Conservation (phyloP, 2,329 filamentous ascomycete genomes). For the Aspergillus udagawae region DNA sequence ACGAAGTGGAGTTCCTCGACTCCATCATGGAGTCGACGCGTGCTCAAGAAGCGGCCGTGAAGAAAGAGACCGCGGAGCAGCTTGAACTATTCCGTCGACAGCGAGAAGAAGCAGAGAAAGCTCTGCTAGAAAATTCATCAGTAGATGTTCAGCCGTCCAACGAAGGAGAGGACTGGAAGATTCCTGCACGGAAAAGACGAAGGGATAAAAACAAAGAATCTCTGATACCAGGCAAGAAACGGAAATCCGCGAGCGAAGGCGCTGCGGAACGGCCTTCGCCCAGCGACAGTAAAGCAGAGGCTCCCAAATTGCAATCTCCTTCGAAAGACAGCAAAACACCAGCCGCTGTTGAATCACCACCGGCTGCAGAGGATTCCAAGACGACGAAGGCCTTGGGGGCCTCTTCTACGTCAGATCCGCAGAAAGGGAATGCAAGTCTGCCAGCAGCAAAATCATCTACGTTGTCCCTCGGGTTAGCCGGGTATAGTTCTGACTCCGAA, state of each 20-base stretch:
- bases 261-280: constrained; percentile 4
- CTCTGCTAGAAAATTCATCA: constrained; percentile 36
- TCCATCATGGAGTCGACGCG: constrained; percentile 55
- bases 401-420: background rate
- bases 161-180: constrained; percentile 47
- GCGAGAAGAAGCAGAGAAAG: constrained; percentile 57
- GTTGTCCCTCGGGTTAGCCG: constrained; percentile 31
- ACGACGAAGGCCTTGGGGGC: too few species aligned
- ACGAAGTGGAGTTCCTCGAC: constrained; percentile 51
- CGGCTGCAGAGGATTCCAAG: background rate
- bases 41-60: constrained; percentile 54
- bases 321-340: background rate
- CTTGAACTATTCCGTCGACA: constrained; percentile 57
- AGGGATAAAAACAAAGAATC: constrained; percentile 44
- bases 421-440: background rate
- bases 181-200: constrained; percentile 50
- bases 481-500: constrained; percentile 41
- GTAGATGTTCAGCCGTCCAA: constrained; percentile 27
- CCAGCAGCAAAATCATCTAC: constrained; percentile 18
- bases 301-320: background rate
- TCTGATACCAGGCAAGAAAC: constrained; percentile 39
- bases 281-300: constrained; percentile 4
- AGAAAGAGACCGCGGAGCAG: constrained; percentile 56
- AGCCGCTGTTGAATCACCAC: background rate
- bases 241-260: constrained; percentile 35